These are phyloP conservation scores for Naganishia liquefaciens DNA, from an alignment of 1,284 basidiomycete genomes.

Conservation along the genomic window DNA sequence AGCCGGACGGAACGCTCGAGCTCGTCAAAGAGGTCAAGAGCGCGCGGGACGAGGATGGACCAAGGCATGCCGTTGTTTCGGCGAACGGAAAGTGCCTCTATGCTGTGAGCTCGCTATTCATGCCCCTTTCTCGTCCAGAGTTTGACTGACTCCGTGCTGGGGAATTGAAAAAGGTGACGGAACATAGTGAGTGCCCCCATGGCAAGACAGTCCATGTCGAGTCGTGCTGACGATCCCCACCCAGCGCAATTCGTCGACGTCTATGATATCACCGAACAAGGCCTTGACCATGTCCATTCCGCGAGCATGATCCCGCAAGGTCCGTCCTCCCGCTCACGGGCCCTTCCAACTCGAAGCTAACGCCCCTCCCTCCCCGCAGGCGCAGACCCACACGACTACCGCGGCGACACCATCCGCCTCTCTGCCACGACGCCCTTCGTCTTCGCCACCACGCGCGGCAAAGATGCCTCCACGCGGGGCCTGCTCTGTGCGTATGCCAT, in stretches of 20 bases:
- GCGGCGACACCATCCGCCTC: conserved; percentile 52
- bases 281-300: conserved; percentile 31
- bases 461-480: conserved; percentile 42
- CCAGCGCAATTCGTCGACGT: conserved; percentile 35
- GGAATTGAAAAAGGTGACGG: conserved; percentile 32
- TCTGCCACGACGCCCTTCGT: conserved; percentile 43
- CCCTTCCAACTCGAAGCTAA: not conserved
- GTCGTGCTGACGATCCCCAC: not conserved
- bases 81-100: conserved; percentile 48
- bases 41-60: conserved; percentile 47
- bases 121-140: not conserved
- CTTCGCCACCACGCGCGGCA: conserved; percentile 50
- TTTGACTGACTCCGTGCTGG: too few species aligned
- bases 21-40: conserved; percentile 46
- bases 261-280: conserved; percentile 30
- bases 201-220: not conserved
- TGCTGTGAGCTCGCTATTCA: conserved; percentile 38
- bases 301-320: conserved; percentile 32
- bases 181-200: conserved; percentile 33
- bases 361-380: conserved; percentile 13
- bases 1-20: conserved; percentile 39
- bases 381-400: conserved; percentile 35
- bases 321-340: not conserved
- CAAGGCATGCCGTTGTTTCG: conserved; percentile 51
- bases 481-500: conserved; percentile 48